Percentiles rank a stretch among this genome's conserved stretches.
Evolutionary conservation across 139 green algal species (phyloP).

Genomic region (Tetradesmus lagerheimii): DNA sequence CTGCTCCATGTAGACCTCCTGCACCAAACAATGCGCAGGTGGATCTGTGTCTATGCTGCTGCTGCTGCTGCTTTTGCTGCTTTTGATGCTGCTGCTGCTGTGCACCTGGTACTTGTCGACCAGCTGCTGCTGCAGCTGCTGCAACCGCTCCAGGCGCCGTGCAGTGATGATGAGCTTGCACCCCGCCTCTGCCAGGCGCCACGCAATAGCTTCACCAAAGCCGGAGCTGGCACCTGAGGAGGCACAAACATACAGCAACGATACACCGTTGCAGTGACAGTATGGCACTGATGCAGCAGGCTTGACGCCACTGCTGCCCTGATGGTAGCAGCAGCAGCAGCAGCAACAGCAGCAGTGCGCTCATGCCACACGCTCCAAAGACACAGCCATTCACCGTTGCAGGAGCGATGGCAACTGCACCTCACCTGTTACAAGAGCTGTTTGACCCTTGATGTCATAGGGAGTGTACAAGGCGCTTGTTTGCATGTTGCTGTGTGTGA

Average conservation of each 20-base stretch:
- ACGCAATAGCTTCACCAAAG: constrained; percentile 81
- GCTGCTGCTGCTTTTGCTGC: not conserved
- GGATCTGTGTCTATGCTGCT: too few species aligned
- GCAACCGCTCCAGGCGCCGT: constrained; percentile 71
- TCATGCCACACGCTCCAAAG: not conserved
- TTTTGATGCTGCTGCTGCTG: not conserved
- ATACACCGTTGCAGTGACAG: too few species aligned
- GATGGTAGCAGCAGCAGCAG: not conserved
- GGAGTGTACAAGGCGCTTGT: constrained; percentile 54
- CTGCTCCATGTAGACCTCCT: too few species aligned
- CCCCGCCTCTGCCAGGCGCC: constrained; percentile 77
- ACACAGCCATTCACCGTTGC: not conserved
- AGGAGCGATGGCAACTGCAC: not conserved
- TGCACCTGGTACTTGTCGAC: constrained; percentile 6
- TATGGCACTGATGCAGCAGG: too few species aligned
- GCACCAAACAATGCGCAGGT: too few species aligned
- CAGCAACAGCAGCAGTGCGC: not conserved
- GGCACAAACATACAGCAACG: not conserved
- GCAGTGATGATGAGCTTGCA: constrained; percentile 81
- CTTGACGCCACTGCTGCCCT: not conserved
- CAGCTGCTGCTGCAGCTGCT: constrained; percentile 55
- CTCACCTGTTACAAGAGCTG: constrained; percentile 67
- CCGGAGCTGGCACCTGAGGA: constrained; percentile 71
- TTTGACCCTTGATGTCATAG: constrained; percentile 55
- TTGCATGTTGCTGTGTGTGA: not conserved